phyloP scores from a whole-genome alignment of 768 basidiomycete genomes.

The Lepiota subincarnata region DNA sequence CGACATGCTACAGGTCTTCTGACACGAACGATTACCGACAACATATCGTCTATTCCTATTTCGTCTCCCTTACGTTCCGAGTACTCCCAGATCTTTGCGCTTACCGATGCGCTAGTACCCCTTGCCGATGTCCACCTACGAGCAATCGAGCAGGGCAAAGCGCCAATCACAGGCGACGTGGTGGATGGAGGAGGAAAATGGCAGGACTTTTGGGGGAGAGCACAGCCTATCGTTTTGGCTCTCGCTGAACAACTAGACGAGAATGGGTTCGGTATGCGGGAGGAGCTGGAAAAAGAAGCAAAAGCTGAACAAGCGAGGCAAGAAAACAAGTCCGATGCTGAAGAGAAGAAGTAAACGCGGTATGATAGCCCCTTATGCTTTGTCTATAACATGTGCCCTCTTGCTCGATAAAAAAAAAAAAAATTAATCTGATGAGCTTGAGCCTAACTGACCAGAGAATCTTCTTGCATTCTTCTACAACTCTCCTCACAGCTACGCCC shows the following conservation, averaged over 20 bases:
- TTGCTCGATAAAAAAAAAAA: no score
- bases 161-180: not conserved
- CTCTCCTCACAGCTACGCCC: no score
- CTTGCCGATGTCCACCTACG: conserved; percentile 7
- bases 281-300: not conserved
- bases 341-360: no score
- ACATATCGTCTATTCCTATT: conserved; percentile 6
- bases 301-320: not conserved
- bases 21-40: not conserved
- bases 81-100: conserved; percentile 5
- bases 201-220: conserved; percentile 13
- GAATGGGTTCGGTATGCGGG: not conserved
- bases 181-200: conserved; percentile 4
- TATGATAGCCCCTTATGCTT: no score
- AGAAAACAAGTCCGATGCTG: not conserved
- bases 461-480: no score
- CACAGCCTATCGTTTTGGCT: conserved; percentile 3
- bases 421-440: no score
- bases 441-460: no score
- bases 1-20: not conserved
- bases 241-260: conserved; percentile 10
- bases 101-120: conserved; percentile 3
- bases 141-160: not conserved
- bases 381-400: no score
- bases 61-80: not conserved